Evolutionary conservation across 208 protist species (phyloP).

Genomic region (Acanthamoeba divionensis): DNA sequence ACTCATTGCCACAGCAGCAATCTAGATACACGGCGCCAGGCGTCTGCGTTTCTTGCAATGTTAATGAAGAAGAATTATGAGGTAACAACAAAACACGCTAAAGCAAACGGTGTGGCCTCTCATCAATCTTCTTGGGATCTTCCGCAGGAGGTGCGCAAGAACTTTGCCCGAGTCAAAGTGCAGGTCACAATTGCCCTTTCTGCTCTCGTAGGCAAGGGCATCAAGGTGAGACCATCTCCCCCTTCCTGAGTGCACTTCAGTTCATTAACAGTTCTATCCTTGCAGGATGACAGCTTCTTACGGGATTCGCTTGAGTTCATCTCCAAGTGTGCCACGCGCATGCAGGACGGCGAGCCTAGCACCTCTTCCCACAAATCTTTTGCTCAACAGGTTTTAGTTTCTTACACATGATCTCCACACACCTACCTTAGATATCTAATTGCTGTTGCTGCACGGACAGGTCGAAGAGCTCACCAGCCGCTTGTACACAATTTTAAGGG

Average conservation of each 20-base stretch:
- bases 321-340: neutral
- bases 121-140: no score
- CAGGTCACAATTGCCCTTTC: conserved; percentile 19
- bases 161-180: conserved; percentile 46
- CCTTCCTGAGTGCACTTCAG: neutral
- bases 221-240: neutral
- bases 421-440: no score
- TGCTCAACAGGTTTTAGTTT: neutral
- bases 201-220: neutral
- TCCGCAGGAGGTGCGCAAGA: conserved; percentile 51
- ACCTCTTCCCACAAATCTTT: neutral
- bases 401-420: neutral
- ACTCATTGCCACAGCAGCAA: neutral
- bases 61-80: conserved; percentile 31
- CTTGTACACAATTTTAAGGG: conserved; percentile 55
- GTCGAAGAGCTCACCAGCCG: neutral
- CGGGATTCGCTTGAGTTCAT: neutral
- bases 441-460: no score
- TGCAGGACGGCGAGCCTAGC: neutral
- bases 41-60: neutral
- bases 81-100: no score
- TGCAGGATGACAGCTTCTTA: neutral
- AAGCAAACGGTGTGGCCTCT: no score
- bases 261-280: neutral
- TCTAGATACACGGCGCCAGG: neutral